phyloP scores from a whole-genome alignment of 2,329 filamentous ascomycete genomes.

The Phyllosticta capitalensis region DNA sequence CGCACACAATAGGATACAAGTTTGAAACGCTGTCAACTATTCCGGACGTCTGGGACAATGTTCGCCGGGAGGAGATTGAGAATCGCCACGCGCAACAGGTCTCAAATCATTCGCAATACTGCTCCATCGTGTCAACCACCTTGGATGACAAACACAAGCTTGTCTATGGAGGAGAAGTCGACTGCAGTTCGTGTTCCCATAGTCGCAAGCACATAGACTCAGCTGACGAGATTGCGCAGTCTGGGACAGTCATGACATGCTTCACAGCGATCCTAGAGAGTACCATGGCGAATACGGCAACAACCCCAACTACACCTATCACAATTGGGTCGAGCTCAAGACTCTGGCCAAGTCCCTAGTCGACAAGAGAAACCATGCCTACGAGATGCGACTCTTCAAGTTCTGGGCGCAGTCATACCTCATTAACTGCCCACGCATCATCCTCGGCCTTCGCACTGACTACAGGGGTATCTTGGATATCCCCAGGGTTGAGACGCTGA shows the following conservation, averaged over 20 bases:
- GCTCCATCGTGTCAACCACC: slow-evolving; percentile 60
- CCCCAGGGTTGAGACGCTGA: slow-evolving; percentile 61
- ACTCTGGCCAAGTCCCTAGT: slow-evolving; percentile 46
- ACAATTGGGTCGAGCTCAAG: slow-evolving; percentile 92
- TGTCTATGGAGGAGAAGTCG: slow-evolving; percentile 86
- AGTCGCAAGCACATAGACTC: not conserved
- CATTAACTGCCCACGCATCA: slow-evolving; percentile 81
- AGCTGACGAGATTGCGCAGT: slow-evolving; percentile 34
- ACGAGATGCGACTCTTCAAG: slow-evolving; percentile 84
- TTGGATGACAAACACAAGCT: slow-evolving; percentile 58
- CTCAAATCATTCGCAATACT: slow-evolving; percentile 90
- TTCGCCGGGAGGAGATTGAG: slow-evolving; percentile 69
- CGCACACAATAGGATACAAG: slow-evolving; percentile 58
- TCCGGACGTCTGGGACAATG: slow-evolving; percentile 63
- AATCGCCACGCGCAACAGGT: slow-evolving; percentile 60
- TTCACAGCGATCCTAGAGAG: not conserved
- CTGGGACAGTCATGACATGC: slow-evolving; percentile 52
- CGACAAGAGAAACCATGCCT: slow-evolving; percentile 60
- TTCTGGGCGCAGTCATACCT: slow-evolving; percentile 97
- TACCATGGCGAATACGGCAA: slow-evolving; percentile 37
- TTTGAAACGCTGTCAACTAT: slow-evolving; percentile 82
- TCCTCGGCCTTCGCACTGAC: slow-evolving; percentile 67
- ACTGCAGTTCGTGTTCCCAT: slow-evolving; percentile 56
- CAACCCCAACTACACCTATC: slow-evolving; percentile 52
- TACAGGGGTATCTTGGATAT: slow-evolving; percentile 56